phyloP scores from a whole-genome alignment of 2,329 filamentous ascomycete species.

The Colletotrichum brevisporum region DNA sequence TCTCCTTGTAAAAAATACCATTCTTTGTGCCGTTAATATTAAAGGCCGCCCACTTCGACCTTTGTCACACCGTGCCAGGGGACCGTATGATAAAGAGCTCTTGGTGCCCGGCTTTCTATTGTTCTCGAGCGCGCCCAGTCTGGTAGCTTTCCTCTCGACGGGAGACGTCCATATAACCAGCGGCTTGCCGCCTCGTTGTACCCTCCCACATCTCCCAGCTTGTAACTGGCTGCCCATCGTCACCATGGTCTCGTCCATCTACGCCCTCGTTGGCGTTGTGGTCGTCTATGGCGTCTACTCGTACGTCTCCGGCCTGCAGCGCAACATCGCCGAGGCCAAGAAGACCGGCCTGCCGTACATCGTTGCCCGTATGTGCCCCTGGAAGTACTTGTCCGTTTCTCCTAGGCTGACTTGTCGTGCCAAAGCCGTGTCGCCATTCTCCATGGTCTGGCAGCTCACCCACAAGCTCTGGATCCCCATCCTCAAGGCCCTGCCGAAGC shows the following conservation, averaged over 20 bases:
- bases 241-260: conserved; percentile 54
- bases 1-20: conserved; percentile 6
- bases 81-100: too few relatives aligned
- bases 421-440: conserved; percentile 64
- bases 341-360: conserved; percentile 67
- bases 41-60: too few relatives aligned
- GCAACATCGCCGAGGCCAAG: conserved; percentile 65
- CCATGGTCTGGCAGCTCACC: conserved; percentile 69
- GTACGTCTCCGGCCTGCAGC: conserved; percentile 52
- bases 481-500: conserved; percentile 67
- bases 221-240: neutral
- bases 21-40: neutral
- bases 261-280: conserved; percentile 51
- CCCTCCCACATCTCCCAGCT: too few relatives aligned
- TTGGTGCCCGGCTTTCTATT: too few relatives aligned
- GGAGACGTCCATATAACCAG: too few relatives aligned
- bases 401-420: conserved; percentile 1
- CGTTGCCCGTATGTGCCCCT: conserved; percentile 62
- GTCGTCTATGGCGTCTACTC: conserved; percentile 52
- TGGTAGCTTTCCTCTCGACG: too few relatives aligned
- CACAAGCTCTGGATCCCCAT: conserved; percentile 68
- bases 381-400: neutral
- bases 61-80: too few relatives aligned
- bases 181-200: too few relatives aligned
- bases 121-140: too few relatives aligned